Percentiles rank a stretch among this genome's conserved stretches.
phyloP scores from a whole-genome alignment of 306 rosid species.

The Dryas octopetala region DNA sequence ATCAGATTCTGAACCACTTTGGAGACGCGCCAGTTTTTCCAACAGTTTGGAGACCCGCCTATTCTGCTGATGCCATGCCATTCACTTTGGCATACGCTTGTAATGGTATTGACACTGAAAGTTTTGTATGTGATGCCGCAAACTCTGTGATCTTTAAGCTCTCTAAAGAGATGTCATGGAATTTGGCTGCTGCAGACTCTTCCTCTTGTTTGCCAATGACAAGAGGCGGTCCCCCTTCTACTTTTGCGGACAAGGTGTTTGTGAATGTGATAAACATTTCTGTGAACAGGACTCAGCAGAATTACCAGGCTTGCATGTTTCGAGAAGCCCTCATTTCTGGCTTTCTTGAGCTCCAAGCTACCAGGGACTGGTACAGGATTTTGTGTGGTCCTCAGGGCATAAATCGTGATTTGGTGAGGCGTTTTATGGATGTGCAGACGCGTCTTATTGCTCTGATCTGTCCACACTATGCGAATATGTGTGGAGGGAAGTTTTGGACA shows the following conservation, averaged over 20 bases:
- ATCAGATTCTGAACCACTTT: constrained; percentile 40
- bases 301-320: constrained; percentile 71
- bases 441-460: constrained; percentile 86
- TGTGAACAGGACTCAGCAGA: constrained; percentile 67
- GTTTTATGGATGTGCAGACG: constrained; percentile 89
- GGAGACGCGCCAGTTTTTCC: constrained; percentile 71
- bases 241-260: constrained; percentile 78
- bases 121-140: constrained; percentile 88
- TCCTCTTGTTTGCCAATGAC: constrained; percentile 36
- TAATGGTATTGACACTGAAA: constrained; percentile 92
- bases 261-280: constrained; percentile 80
- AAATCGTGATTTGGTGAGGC: constrained; percentile 69
- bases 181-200: constrained; percentile 63
- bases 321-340: constrained; percentile 87
- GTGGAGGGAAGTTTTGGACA: constrained; percentile 80
- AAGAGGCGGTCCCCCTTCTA: constrained; percentile 64
- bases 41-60: constrained; percentile 73
- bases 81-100: constrained; percentile 97
- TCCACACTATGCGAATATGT: constrained; percentile 89
- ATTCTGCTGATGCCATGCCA: constrained; percentile 87
- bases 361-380: constrained; percentile 86
- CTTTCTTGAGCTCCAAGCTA: constrained; percentile 82
- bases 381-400: constrained; percentile 75
- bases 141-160: constrained; percentile 85
- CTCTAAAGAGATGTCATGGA: constrained; percentile 83